Evolutionary conservation across 2,329 filamentous ascomycete genomes (phyloP).

Genomic region (Cercospora canescens): DNA sequence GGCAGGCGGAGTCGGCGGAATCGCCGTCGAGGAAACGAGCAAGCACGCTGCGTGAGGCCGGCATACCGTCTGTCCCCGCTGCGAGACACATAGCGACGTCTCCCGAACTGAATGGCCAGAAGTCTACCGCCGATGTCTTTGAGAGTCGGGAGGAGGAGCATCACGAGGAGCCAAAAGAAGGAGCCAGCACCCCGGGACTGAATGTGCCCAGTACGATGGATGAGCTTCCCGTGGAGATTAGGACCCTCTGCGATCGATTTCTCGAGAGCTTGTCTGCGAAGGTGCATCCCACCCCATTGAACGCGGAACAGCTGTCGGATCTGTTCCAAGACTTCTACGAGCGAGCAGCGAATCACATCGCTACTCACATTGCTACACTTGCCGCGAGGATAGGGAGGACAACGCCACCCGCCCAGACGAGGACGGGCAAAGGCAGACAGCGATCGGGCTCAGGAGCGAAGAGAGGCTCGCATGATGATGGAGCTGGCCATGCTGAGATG

Average conservation of each 20-base stretch:
- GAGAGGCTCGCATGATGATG: conserved; percentile 32
- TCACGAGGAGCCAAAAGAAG: conserved; percentile 31
- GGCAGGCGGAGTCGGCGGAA: conserved; percentile 40
- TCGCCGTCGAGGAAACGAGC: conserved; percentile 43
- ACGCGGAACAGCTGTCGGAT: conserved; percentile 77
- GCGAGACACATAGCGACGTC: conserved; percentile 41
- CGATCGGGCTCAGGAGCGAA: conserved; percentile 40
- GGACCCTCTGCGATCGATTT: conserved; percentile 88
- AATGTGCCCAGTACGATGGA: conserved; percentile 69
- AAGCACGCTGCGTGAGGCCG: conserved; percentile 47
- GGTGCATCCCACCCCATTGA: conserved; percentile 80
- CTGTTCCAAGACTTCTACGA: conserved; percentile 94
- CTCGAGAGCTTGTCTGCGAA: conserved; percentile 86
- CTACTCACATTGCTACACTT: conserved; percentile 80
- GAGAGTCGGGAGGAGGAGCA: conserved; percentile 39
- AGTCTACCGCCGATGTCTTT: conserved; percentile 45
- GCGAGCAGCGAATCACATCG: conserved; percentile 76
- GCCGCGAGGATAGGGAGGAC: conserved; percentile 73
- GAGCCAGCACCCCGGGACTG: conserved; percentile 32
- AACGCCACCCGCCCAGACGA: conserved; percentile 57
- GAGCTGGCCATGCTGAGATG: conserved; percentile 61
- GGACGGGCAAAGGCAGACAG: conserved; percentile 56
- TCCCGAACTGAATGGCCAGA: conserved; percentile 35
- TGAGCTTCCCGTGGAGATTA: conserved; percentile 89
- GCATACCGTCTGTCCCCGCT: conserved; percentile 45